These are phyloP conservation scores for Saccharomyces kudriavzevii DNA, from an alignment of 805 yeast genomes.

Conservation along the genomic window DNA sequence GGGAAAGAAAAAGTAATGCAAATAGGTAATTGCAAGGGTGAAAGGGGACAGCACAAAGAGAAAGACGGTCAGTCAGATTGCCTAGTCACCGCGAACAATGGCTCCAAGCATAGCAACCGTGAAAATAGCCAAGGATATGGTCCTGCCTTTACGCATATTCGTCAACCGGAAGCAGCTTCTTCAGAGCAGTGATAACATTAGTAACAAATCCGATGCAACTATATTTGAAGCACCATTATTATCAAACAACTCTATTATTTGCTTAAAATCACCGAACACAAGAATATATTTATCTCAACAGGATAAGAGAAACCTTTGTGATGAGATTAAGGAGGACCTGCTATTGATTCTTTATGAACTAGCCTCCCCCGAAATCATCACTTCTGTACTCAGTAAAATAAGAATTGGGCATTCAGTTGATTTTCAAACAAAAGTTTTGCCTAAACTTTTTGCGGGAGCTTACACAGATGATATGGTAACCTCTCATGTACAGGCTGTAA, in stretches of 20 bases:
- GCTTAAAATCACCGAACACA: slow-evolving; percentile 24
- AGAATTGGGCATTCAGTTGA: slow-evolving; percentile 21
- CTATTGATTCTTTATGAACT: slow-evolving; percentile 24
- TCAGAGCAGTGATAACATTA: slow-evolving; percentile 8
- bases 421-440: slow-evolving; percentile 12
- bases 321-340: slow-evolving; percentile 23
- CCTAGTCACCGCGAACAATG: slow-evolving; percentile 4
- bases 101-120: slow-evolving; percentile 21
- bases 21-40: neutral
- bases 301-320: slow-evolving; percentile 22
- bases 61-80: neutral
- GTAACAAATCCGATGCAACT: slow-evolving; percentile 8
- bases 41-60: neutral
- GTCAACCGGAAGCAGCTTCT: slow-evolving; percentile 25
- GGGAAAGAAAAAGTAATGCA: neutral
- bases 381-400: slow-evolving; percentile 17
- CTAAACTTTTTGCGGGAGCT: slow-evolving; percentile 5
- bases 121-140: slow-evolving; percentile 13
- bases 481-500: slow-evolving; percentile 18
- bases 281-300: slow-evolving; percentile 25
- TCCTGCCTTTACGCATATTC: slow-evolving; percentile 23
- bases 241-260: slow-evolving; percentile 29
- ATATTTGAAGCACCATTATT: slow-evolving; percentile 28
- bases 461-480: slow-evolving; percentile 2
- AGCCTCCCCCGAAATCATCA: slow-evolving; percentile 15